Conservation (phyloP, 768 basidiomycete genomes). For the Amanita rubescens region DNA sequence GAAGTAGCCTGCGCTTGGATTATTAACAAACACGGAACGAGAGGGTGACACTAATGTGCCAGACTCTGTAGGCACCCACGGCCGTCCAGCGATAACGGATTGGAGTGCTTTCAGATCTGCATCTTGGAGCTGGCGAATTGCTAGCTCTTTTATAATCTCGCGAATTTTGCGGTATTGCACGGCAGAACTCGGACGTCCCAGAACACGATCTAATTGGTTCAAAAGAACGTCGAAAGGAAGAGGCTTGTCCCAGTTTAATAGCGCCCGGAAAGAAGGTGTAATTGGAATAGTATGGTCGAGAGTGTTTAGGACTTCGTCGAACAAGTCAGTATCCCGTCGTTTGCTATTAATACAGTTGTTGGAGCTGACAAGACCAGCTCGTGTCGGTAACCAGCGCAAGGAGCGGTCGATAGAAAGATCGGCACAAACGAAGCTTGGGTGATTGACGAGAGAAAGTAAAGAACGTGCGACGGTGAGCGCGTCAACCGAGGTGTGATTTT, state of each 20-base stretch:
- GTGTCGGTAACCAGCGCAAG: conserved; percentile 33
- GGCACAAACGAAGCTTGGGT: not conserved
- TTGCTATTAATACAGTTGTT: conserved; percentile 24
- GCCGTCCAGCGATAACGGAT: conserved; percentile 9
- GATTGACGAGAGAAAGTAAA: conserved; percentile 18
- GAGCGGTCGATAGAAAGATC: not conserved
- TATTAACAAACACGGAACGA: conserved; percentile 1
- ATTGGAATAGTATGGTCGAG: conserved; percentile 20
- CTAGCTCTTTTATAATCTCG: conserved; percentile 26
- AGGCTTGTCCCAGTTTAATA: conserved; percentile 33
- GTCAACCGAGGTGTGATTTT: conserved; percentile 5
- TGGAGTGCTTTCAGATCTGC: conserved; percentile 14
- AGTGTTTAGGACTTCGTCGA: conserved; percentile 31
- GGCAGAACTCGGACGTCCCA: conserved; percentile 10
- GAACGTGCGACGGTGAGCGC: conserved; percentile 11
- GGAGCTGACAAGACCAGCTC: conserved; percentile 22
- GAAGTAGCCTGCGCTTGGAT: conserved; percentile 14
- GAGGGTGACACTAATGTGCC: not conserved
- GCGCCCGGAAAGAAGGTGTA: conserved; percentile 20
- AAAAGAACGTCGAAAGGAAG: conserved; percentile 23
- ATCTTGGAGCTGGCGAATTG: conserved; percentile 14
- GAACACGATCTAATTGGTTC: conserved; percentile 24
- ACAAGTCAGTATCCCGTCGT: conserved; percentile 21
- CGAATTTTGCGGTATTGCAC: conserved; percentile 12
- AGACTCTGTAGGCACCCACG: conserved; percentile 27